These are phyloP conservation scores for Oryza meyeriana DNA, from an alignment of 176 grass and related monocot species.

Conservation along the genomic window DNA sequence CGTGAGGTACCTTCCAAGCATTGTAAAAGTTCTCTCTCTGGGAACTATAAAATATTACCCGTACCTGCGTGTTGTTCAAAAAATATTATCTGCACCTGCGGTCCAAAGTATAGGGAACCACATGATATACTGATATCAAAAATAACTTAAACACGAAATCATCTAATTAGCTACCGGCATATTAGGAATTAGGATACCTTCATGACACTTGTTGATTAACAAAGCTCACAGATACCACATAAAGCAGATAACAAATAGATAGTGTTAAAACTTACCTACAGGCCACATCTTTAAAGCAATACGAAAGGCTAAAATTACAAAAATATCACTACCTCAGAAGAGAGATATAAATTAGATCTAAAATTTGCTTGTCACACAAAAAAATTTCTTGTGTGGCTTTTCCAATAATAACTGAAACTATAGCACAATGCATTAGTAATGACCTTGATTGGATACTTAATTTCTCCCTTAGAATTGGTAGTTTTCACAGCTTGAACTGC, in stretches of 20 bases:
- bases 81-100: neutral
- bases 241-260: neutral
- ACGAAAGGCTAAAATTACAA: neutral
- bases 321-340: neutral
- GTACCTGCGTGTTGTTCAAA: too few relatives aligned
- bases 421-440: conserved; percentile 12
- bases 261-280: neutral
- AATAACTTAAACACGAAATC: neutral
- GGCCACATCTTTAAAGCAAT: neutral
- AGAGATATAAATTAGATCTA: neutral
- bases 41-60: neutral
- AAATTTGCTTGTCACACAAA: neutral
- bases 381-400: neutral
- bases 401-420: neutral
- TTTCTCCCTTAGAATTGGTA: conserved; percentile 70
- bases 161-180: neutral
- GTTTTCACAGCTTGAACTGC: conserved; percentile 77
- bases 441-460: conserved; percentile 90
- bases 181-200: too few relatives aligned
- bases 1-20: too few relatives aligned
- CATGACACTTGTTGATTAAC: neutral
- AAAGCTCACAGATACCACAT: neutral
- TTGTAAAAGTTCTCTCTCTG: too few relatives aligned
- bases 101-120: neutral
- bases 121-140: neutral